Conservation (phyloP, 257 asterid species). For the Plectranthus barbatus region DNA sequence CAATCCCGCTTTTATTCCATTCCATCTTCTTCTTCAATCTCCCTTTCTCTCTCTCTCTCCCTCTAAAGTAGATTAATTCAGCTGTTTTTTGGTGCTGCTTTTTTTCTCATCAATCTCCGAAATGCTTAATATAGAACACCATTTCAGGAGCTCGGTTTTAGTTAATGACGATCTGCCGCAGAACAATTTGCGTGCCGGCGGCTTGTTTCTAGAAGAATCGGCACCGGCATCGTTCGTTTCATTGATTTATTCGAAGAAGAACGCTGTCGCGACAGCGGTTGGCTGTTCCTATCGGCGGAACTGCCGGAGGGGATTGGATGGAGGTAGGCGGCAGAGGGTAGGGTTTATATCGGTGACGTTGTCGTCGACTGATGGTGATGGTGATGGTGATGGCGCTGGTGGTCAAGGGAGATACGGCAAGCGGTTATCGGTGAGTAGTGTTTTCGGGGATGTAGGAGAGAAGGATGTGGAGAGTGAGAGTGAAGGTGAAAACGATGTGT, state of each 20-base stretch:
- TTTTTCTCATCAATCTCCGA: not conserved
- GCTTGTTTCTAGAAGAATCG: conserved; percentile 64
- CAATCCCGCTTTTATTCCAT: not conserved
- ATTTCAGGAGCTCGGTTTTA: conserved; percentile 22
- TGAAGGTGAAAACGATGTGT: conserved; percentile 25
- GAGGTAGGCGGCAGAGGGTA: conserved; percentile 27
- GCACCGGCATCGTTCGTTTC: conserved; percentile 56
- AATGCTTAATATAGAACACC: conserved; percentile 45
- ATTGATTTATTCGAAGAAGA: too few species aligned
- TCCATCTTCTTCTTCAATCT: not conserved
- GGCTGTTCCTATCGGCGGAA: conserved; percentile 28
- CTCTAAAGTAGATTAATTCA: not conserved
- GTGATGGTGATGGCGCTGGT: conserved; percentile 19
- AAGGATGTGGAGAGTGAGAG: conserved; percentile 14
- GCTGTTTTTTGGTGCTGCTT: not conserved
- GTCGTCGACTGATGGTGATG: conserved; percentile 44
- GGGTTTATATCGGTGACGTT: conserved; percentile 56
- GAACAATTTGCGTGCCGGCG: conserved; percentile 33
- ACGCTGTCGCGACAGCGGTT: conserved; percentile 15
- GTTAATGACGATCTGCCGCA: conserved; percentile 20
- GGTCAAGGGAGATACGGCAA: conserved; percentile 28
- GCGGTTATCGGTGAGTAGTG: conserved; percentile 28
- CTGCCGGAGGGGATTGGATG: conserved; percentile 30
- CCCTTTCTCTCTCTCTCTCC: not conserved
- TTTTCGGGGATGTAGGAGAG: conserved; percentile 36